Conservation (phyloP, 768 basidiomycete species). For the Candolleomyces efflorescens region DNA sequence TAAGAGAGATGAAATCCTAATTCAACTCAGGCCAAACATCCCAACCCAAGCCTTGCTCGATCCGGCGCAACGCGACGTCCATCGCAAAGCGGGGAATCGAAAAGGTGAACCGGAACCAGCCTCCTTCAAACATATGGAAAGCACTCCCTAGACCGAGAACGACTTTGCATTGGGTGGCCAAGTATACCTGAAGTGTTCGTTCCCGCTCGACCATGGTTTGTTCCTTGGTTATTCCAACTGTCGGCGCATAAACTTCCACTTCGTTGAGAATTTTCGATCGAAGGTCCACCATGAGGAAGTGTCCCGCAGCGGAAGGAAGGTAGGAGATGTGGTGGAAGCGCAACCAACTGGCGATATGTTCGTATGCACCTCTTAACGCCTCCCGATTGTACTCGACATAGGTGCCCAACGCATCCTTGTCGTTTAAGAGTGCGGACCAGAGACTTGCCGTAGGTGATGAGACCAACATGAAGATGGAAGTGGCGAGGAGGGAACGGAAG, state of each 20-base stretch:
- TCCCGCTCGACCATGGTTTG: background rate
- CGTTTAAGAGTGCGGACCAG: constrained; percentile 19
- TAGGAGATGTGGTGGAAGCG: constrained; percentile 17
- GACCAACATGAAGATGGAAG: constrained; percentile 16
- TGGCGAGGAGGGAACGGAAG: constrained; percentile 13
- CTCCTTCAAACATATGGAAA: constrained; percentile 4
- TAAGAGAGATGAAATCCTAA: no score
- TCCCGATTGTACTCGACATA: constrained; percentile 16
- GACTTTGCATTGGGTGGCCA: background rate
- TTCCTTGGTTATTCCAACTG: background rate
- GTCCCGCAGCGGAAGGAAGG: constrained; percentile 13
- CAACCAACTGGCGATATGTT: constrained; percentile 20
- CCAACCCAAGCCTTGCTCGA: background rate
- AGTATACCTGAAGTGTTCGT: background rate
- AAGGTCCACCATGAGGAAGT: constrained; percentile 17
- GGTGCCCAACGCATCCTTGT: constrained; percentile 12
- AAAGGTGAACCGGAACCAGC: constrained; percentile 1
- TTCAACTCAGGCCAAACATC: background rate
- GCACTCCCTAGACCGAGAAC: background rate
- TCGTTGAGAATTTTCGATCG: constrained; percentile 5
- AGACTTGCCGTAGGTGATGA: constrained; percentile 18
- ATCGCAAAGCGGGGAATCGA: background rate
- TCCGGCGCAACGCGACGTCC: background rate
- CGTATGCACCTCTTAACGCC: constrained; percentile 16
- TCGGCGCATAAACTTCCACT: background rate